phyloP scores from a whole-genome alignment of 345 rosid genomes.

The Moringa oleifera region DNA sequence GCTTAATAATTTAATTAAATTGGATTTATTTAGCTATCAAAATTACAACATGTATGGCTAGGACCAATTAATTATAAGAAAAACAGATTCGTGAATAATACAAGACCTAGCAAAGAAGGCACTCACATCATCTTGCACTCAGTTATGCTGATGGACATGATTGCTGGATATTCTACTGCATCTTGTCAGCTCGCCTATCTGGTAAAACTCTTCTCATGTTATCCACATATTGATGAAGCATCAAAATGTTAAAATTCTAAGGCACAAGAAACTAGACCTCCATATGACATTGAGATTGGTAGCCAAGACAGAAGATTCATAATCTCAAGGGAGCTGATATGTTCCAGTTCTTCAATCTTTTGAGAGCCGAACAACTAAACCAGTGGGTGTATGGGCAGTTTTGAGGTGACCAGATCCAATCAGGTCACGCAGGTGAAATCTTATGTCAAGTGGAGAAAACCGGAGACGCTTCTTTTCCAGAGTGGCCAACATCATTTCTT shows the following conservation, averaged over 20 bases:
- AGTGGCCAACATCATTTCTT: slow-evolving; percentile 84
- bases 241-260: background rate
- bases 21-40: too few species aligned
- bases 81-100: slow-evolving; percentile 8
- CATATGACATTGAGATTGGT: slow-evolving; percentile 2
- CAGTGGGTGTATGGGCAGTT: slow-evolving; percentile 50
- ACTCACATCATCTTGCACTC: slow-evolving; percentile 14
- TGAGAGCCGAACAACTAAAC: slow-evolving; percentile 55
- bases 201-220: slow-evolving; percentile 1
- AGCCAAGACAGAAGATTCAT: slow-evolving; percentile 5
- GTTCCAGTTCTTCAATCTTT: slow-evolving; percentile 38
- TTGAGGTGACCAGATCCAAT: slow-evolving; percentile 86
- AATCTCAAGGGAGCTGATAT: slow-evolving; percentile 11
- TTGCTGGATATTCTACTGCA: background rate
- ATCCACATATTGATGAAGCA: background rate
- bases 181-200: slow-evolving; percentile 10
- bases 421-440: slow-evolving; percentile 92
- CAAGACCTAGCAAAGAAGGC: slow-evolving; percentile 19
- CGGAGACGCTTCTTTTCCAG: slow-evolving; percentile 86
- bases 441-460: slow-evolving; percentile 72
- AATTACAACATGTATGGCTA: background rate
- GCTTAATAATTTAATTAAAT: too few species aligned
- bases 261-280: slow-evolving; percentile 11
- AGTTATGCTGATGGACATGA: background rate
- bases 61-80: background rate